Evolutionary conservation across 306 rosid species (phyloP).

Genomic region (barrel medic (Medicago truncatula)): MtrunA17r5.0-ANR NC_053048.1:47107001-47107500

Average conservation of each 20-base stretch:
- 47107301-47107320: conserved; percentile 53
- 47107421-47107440: background rate
- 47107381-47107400: background rate
- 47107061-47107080: background rate
- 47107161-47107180: conserved; percentile 55
- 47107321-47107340: conserved; percentile 4
- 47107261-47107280: conserved; percentile 78
- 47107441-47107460: background rate
- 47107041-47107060: background rate
- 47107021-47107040: background rate
- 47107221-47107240: conserved; percentile 32
- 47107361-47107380: conserved; percentile 4
- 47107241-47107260: conserved; percentile 77
- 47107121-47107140: conserved; percentile 38
- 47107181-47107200: conserved; percentile 52
- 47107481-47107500: conserved; percentile 39
- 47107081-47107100: background rate
- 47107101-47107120: background rate
- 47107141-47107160: background rate
- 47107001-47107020: no score
- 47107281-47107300: conserved; percentile 79
- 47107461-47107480: conserved; percentile 41
- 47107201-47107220: conserved; percentile 60
- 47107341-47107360: conserved; percentile 25
- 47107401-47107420: background rate